phyloP scores from a whole-genome alignment of 202 grass and related monocot genomes.

The Carex sylvatica region DNA sequence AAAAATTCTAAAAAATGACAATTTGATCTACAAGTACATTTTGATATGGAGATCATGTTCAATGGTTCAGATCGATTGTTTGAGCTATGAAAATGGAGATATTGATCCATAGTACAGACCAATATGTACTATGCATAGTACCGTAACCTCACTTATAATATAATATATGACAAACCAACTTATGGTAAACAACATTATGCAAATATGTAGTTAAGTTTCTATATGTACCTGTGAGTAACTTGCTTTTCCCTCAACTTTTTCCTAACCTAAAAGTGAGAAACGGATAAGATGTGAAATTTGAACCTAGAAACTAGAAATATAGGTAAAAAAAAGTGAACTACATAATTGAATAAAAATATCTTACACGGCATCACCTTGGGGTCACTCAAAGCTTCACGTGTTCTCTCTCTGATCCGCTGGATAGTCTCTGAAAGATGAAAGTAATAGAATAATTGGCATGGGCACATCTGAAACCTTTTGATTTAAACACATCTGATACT shows the following conservation, averaged over 20 bases:
- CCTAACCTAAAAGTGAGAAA: conserved; percentile 49
- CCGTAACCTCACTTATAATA: not conserved
- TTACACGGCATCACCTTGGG: conserved; percentile 91
- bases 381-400: conserved; percentile 52
- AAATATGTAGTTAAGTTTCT: not conserved
- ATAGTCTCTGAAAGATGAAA: conserved; percentile 48
- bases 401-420: conserved; percentile 51
- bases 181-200: not conserved
- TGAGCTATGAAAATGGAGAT: too few species aligned
- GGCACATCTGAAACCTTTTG: not conserved
- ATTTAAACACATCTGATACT: not conserved
- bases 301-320: conserved; percentile 17
- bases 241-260: conserved; percentile 54
- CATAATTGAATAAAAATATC: conserved; percentile 29
- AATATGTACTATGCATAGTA: too few species aligned
- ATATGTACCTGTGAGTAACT: conserved; percentile 45
- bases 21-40: too few species aligned
- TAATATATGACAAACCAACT: not conserved
- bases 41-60: too few species aligned
- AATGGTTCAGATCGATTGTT: too few species aligned
- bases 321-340: conserved; percentile 26
- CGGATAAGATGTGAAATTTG: not conserved
- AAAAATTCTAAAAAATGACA: too few species aligned
- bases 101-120: too few species aligned
- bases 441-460: not conserved